Evolutionary conservation across 306 rosid species (phyloP).

Genomic region (Prinsepia uniflora): DNA sequence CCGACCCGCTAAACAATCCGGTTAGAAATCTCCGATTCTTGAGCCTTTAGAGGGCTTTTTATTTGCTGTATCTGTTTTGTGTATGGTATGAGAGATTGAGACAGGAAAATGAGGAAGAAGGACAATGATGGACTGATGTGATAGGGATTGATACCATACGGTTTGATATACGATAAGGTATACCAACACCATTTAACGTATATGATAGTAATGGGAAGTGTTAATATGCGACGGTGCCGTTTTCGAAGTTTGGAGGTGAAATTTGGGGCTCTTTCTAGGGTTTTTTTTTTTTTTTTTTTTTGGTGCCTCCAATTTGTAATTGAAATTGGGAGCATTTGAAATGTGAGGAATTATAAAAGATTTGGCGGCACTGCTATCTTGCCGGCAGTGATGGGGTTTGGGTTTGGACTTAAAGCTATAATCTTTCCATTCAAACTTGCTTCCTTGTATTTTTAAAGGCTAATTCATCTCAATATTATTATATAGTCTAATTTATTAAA

Average conservation of each 20-base stretch:
- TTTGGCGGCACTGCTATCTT: no score
- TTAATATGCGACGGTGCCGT: neutral
- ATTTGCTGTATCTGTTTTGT: neutral
- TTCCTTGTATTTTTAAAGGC: no score
- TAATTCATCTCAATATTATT: no score
- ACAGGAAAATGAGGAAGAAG: no score
- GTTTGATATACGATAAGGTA: slow-evolving; percentile 36
- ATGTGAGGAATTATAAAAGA: no score
- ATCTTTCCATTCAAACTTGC: no score
- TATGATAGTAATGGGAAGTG: neutral
- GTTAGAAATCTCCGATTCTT: slow-evolving; percentile 1
- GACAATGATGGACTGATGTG: neutral
- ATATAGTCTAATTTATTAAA: no score
- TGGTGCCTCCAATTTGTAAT: neutral
- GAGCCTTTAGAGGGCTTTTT: neutral
- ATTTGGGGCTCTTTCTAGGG: neutral
- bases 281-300: no score
- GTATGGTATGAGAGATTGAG: no score
- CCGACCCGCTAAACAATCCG: slow-evolving; percentile 50
- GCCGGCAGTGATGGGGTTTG: no score
- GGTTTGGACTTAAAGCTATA: no score
- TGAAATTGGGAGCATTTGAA: neutral
- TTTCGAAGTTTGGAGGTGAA: neutral
- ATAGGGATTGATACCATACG: slow-evolving; percentile 11
- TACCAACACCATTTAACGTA: slow-evolving; percentile 10